Evolutionary conservation across 805 yeast genomes (phyloP).

Genomic region (Wickerhamiella alocasiicola): DNA sequence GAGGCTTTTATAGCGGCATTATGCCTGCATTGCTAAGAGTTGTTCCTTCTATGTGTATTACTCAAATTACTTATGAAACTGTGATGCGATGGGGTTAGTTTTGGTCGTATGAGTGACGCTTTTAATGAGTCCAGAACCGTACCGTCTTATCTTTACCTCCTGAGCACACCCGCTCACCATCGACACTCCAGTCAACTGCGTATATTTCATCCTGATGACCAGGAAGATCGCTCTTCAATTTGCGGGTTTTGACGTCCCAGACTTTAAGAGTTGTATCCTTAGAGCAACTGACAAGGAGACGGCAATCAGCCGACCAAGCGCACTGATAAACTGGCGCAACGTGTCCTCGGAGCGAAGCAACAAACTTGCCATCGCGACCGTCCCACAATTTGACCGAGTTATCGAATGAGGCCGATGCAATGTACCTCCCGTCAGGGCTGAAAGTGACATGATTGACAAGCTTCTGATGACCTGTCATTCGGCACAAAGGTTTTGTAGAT

Average conservation of each 20-base stretch:
- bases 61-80: slow-evolving; percentile 71
- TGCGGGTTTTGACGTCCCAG: slow-evolving; percentile 85
- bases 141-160: slow-evolving; percentile 96
- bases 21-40: slow-evolving; percentile 68
- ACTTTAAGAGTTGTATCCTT: slow-evolving; percentile 93
- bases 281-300: slow-evolving; percentile 83
- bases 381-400: slow-evolving; percentile 95
- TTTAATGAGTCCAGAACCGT: slow-evolving; percentile 66
- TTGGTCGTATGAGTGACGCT: too few relatives aligned
- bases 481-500: slow-evolving; percentile 66
- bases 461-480: slow-evolving; percentile 98
- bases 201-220: slow-evolving; percentile 94
- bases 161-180: slow-evolving; percentile 87
- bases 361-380: slow-evolving; percentile 78
- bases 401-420: slow-evolving; percentile 90
- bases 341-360: slow-evolving; percentile 88
- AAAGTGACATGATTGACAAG: slow-evolving; percentile 90
- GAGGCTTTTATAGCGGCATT: slow-evolving; percentile 76
- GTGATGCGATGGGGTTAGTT: background rate
- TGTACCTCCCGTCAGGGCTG: slow-evolving; percentile 85
- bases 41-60: slow-evolving; percentile 84
- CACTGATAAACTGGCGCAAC: slow-evolving; percentile 97
- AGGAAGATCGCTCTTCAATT: slow-evolving; percentile 78
- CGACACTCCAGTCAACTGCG: slow-evolving; percentile 97
- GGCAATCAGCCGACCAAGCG: slow-evolving; percentile 93